phyloP scores from a whole-genome alignment of 2,329 filamentous ascomycete species.

The Fusarium beomiforme region DNA sequence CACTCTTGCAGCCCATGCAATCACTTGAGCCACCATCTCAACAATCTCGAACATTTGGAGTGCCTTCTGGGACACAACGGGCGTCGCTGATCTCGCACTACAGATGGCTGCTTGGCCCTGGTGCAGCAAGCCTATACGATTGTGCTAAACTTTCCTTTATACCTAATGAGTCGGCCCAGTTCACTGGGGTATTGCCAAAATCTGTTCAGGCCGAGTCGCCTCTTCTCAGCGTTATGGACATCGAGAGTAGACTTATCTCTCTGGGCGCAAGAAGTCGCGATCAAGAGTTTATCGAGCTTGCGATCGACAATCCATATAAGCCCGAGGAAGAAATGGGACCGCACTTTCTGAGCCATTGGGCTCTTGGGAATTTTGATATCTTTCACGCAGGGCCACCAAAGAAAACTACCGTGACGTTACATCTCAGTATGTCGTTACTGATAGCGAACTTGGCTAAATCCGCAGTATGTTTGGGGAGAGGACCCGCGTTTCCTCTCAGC shows the following conservation, averaged over 20 bases:
- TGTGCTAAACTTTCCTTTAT: neutral
- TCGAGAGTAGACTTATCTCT: neutral
- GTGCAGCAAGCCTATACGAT: neutral
- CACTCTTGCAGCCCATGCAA: neutral
- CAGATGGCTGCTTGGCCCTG: neutral
- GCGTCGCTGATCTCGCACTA: neutral
- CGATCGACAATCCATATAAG: neutral
- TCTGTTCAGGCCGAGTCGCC: neutral
- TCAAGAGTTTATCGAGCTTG: neutral
- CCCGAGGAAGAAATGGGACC: neutral
- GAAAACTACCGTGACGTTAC: neutral
- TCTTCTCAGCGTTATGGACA: neutral
- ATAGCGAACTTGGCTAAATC: neutral
- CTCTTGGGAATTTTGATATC: neutral
- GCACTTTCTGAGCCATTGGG: neutral
- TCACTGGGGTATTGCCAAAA: neutral
- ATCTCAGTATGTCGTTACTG: neutral
- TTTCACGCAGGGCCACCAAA: neutral
- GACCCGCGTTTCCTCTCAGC: neutral
- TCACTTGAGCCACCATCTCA: neutral
- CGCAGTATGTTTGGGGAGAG: neutral
- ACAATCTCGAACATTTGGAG: neutral
- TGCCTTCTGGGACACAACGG: neutral
- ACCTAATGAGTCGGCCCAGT: neutral
- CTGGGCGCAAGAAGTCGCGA: neutral